A percentile compares a stretch with the other conserved stretches of the same genome.
phyloP scores from a whole-genome alignment of 352 stramenopile species.

The Phytophthora agathidicida region DNA sequence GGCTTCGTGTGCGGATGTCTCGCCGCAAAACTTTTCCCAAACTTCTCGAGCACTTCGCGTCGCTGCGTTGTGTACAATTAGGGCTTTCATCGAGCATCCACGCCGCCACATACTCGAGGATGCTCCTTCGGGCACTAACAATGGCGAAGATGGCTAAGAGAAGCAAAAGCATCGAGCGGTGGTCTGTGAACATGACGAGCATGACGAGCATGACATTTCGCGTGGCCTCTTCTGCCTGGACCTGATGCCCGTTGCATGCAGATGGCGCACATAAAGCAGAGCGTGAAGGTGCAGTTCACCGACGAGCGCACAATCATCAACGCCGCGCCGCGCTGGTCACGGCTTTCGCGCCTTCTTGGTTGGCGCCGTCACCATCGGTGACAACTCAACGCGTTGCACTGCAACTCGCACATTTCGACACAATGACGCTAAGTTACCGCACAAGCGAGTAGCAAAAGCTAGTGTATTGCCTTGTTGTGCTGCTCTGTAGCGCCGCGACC shows the following conservation, averaged over 20 bases:
- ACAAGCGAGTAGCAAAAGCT: too few relatives aligned
- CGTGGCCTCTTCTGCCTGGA: constrained; percentile 12
- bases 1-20: constrained; percentile 9
- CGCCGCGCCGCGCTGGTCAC: constrained; percentile 4
- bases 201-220: constrained; percentile 1
- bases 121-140: neutral
- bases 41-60: too few relatives aligned
- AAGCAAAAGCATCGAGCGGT: too few relatives aligned
- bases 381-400: neutral
- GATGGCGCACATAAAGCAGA: constrained; percentile 22
- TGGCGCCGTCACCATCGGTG: neutral
- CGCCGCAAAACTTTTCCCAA: constrained; percentile 15
- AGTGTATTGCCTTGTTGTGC: too few relatives aligned
- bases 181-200: neutral
- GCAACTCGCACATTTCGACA: too few relatives aligned
- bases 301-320: constrained; percentile 7
- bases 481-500: too few relatives aligned
- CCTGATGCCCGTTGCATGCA: constrained; percentile 25
- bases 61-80: constrained; percentile 10
- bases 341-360: constrained; percentile 1
- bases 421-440: too few relatives aligned
- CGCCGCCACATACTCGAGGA: constrained; percentile 4
- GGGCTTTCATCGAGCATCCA: neutral
- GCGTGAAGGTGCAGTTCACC: constrained; percentile 2
- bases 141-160: constrained; percentile 5